Conservation (phyloP, 208 protist genomes). For the Porcisia deanei region DNA sequence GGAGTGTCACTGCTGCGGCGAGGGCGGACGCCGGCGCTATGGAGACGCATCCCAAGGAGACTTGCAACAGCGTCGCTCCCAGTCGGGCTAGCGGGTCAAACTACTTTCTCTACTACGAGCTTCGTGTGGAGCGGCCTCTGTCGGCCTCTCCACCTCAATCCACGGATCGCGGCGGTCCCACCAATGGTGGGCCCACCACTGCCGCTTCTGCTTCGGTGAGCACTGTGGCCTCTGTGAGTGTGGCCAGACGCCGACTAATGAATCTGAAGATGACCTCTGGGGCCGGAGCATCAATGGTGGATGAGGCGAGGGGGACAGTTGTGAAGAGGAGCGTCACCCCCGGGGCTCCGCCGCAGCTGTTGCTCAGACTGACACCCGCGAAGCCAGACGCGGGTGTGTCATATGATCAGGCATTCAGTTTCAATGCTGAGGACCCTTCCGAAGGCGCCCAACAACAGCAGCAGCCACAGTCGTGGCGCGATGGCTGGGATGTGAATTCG, state of each 20-base stretch:
- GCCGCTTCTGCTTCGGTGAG: background rate
- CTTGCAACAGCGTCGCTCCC: background rate
- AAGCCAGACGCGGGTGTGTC: conserved; percentile 18
- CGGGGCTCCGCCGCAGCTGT: conserved; percentile 7
- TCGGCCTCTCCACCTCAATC: background rate
- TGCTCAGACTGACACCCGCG: conserved; percentile 15
- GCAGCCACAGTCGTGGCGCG: background rate
- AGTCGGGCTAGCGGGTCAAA: background rate
- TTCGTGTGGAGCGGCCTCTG: conserved; percentile 19
- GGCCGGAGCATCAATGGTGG: background rate
- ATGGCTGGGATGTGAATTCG: conserved; percentile 1
- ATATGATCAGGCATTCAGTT: conserved; percentile 26
- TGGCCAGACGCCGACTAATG: conserved; percentile 13
- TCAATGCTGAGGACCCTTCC: background rate
- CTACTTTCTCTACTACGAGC: conserved; percentile 21
- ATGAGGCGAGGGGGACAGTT: background rate
- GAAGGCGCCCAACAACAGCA: background rate
- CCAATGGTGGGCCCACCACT: background rate
- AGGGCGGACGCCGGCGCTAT: background rate
- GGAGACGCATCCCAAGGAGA: conserved; percentile 5
- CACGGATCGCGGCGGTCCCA: background rate
- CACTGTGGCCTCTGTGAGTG: conserved; percentile 9
- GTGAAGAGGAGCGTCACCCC: conserved; percentile 6
- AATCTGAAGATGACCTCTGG: conserved; percentile 18
- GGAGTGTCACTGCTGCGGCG: background rate